A percentile compares a stretch with the other conserved stretches of the same genome.
These are phyloP conservation scores for Ustilago nuda DNA, from an alignment of 1,284 basidiomycete genomes.

Conservation along the genomic window DNA sequence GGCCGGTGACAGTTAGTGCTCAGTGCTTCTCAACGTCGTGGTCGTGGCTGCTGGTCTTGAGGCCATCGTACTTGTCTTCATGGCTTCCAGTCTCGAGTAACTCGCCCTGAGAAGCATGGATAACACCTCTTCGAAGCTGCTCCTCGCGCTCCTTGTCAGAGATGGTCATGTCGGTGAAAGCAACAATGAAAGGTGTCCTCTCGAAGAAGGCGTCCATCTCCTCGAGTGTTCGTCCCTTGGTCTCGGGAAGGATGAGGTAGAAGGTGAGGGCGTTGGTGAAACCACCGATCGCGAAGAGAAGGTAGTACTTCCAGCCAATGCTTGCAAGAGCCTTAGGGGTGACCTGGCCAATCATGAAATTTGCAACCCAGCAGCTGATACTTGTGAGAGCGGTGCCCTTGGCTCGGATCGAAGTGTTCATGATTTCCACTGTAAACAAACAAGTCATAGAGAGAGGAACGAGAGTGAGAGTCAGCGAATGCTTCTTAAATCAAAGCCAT, in stretches of 20 bases:
- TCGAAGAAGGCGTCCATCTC: conserved; percentile 76
- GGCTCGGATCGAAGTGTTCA: conserved; percentile 75
- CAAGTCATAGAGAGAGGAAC: no score
- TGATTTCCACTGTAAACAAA: conserved; percentile 70
- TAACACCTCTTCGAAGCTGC: conserved; percentile 69
- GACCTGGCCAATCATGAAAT: conserved; percentile 71
- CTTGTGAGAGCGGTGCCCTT: conserved; percentile 76
- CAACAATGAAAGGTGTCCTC: conserved; percentile 73
- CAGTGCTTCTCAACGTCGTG: conserved; percentile 33
- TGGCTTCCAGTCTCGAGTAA: conserved; percentile 15
- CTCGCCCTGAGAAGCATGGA: conserved; percentile 14
- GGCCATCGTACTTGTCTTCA: conserved; percentile 24
- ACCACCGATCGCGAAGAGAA: conserved; percentile 76
- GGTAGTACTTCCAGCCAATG: conserved; percentile 71
- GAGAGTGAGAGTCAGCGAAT: no score
- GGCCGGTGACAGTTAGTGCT: conserved; percentile 3
- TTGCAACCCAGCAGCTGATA: conserved; percentile 72
- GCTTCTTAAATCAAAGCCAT: not conserved
- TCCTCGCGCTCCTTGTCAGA: conserved; percentile 72
- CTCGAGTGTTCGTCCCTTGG: conserved; percentile 71
- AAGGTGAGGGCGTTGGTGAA: conserved; percentile 76
- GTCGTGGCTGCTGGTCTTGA: conserved; percentile 32
- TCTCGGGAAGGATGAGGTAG: conserved; percentile 72
- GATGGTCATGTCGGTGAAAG: conserved; percentile 43
- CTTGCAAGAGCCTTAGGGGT: conserved; percentile 69